Percentiles rank a stretch among this genome's conserved stretches.
phyloP scores from a whole-genome alignment of 169 alveolate genomes.

The Cryptosporidium sp. region DNA sequence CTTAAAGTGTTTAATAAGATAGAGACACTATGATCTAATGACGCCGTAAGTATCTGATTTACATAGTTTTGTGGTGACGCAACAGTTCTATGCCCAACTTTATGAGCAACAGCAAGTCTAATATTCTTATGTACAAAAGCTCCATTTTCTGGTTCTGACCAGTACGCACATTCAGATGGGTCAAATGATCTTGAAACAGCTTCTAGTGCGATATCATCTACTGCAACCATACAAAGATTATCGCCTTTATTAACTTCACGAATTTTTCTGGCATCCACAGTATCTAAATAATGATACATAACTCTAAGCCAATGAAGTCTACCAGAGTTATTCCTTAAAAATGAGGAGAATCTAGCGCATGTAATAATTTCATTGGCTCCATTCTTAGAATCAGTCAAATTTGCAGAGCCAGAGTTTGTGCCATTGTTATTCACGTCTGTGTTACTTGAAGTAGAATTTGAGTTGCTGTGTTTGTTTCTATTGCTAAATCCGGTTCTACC shows the following conservation, averaged over 20 bases:
- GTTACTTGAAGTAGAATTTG: neutral
- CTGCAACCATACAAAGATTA: slow-evolving; percentile 56
- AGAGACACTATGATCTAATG: slow-evolving; percentile 68
- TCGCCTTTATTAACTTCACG: slow-evolving; percentile 13
- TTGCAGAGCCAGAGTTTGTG: neutral
- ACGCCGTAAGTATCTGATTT: slow-evolving; percentile 62
- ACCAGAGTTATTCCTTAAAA: slow-evolving; percentile 70
- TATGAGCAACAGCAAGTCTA: slow-evolving; percentile 67
- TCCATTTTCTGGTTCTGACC: slow-evolving; percentile 76
- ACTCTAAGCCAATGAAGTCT: slow-evolving; percentile 73
- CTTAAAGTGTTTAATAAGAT: slow-evolving; percentile 53
- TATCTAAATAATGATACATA: slow-evolving; percentile 60
- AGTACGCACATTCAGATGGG: slow-evolving; percentile 76
- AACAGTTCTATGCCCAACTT: slow-evolving; percentile 72
- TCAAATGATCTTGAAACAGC: slow-evolving; percentile 69
- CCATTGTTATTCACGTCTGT: neutral
- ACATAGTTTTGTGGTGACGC: slow-evolving; percentile 61
- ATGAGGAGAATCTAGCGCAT: slow-evolving; percentile 70
- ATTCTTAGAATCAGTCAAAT: neutral
- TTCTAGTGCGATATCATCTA: slow-evolving; percentile 70
- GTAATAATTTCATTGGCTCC: slow-evolving; percentile 23
- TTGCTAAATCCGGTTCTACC: slow-evolving; percentile 60
- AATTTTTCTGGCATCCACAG: slow-evolving; percentile 46
- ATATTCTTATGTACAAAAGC: slow-evolving; percentile 71
- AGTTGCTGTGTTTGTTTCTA: slow-evolving; percentile 2